phyloP scores from a whole-genome alignment of 306 rosid species.

The apple (Malus domestica) region ASM211411v1 NC_041801.1:3064001-3064500 shows the following conservation, averaged over 20 bases:
- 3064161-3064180: conserved; percentile 32
- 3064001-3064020: conserved; percentile 9
- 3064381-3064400: conserved; percentile 46
- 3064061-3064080: conserved; percentile 19
- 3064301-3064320: not conserved
- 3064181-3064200: conserved; percentile 70
- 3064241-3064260: not conserved
- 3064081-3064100: conserved; percentile 36
- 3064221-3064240: not conserved
- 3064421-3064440: conserved; percentile 99
- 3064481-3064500: not conserved
- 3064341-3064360: not conserved
- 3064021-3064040: conserved; percentile 29
- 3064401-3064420: conserved; percentile 75
- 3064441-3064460: conserved; percentile 71
- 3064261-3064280: not conserved
- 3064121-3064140: conserved; percentile 53
- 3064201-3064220: conserved; percentile 79
- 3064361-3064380: conserved; percentile 17
- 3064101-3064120: conserved; percentile 27
- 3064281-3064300: not conserved
- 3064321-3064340: not conserved
- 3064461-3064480: conserved; percentile 35
- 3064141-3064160: conserved; percentile 51
- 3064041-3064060: conserved; percentile 26